These are phyloP conservation scores for Claviceps digitariae DNA, from an alignment of 2,329 filamentous ascomycete genomes.

Conservation along the genomic window DNA sequence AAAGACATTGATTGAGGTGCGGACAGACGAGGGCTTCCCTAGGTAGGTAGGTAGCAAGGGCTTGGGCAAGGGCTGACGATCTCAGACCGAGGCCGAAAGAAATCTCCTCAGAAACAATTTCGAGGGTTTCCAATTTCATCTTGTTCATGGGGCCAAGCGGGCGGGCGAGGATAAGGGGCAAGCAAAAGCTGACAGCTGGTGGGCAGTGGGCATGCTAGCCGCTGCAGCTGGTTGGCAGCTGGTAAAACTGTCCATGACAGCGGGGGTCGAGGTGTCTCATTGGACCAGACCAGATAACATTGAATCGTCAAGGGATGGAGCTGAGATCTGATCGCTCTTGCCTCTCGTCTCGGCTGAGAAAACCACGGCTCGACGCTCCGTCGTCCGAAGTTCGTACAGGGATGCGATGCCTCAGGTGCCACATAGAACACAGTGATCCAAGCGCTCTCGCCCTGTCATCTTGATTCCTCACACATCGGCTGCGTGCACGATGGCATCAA, in stretches of 20 bases:
- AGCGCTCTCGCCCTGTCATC: neutral
- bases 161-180: neutral
- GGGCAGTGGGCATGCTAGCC: neutral
- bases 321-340: conserved; percentile 1
- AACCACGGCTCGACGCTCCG: neutral
- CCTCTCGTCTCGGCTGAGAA: neutral
- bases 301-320: neutral
- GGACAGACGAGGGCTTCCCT: neutral
- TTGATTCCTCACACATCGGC: neutral
- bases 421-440: neutral
- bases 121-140: neutral
- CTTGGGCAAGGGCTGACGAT: neutral
- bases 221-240: neutral
- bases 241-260: neutral
- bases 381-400: neutral
- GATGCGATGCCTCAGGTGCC: neutral
- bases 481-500: neutral
- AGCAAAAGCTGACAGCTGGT: neutral
- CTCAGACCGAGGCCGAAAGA: neutral
- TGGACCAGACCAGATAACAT: neutral
- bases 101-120: neutral
- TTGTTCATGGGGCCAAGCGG: neutral
- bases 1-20: conserved; percentile 1
- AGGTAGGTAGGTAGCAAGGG: neutral
- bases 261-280: neutral